phyloP scores from a whole-genome alignment of 208 protist genomes.

The Leptomonas seymouri region DNA sequence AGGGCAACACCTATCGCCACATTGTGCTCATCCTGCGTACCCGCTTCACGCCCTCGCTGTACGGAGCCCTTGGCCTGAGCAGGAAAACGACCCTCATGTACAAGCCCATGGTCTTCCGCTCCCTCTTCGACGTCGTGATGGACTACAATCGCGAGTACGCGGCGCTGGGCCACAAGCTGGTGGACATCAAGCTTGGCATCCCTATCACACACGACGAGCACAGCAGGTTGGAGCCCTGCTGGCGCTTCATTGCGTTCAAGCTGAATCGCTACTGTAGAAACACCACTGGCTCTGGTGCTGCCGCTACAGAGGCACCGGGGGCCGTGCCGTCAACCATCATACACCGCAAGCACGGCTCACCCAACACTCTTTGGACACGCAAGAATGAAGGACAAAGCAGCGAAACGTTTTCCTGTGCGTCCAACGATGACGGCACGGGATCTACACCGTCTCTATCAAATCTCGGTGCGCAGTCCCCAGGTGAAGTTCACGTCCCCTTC shows the following conservation, averaged over 20 bases:
- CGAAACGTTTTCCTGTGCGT: neutral
- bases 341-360: neutral
- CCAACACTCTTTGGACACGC: neutral
- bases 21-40: conserved; percentile 84
- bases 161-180: conserved; percentile 74
- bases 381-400: neutral
- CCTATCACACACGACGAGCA: conserved; percentile 68
- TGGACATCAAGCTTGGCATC: conserved; percentile 87
- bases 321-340: neutral
- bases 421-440: neutral
- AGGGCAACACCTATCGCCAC: conserved; percentile 69
- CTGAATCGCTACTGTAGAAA: conserved; percentile 34
- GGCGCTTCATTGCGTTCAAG: conserved; percentile 82
- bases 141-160: conserved; percentile 86
- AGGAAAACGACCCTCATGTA: conserved; percentile 90
- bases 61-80: conserved; percentile 87
- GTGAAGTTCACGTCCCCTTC: neutral
- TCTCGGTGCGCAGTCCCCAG: neutral
- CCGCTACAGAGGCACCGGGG: neutral
- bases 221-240: conserved; percentile 60
- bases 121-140: conserved; percentile 84
- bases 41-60: conserved; percentile 29
- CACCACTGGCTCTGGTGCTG: neutral
- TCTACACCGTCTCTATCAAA: neutral
- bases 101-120: conserved; percentile 69